Conservation (phyloP, 2,329 filamentous ascomycete genomes). For the Chrysoporthe puriensis region DNA sequence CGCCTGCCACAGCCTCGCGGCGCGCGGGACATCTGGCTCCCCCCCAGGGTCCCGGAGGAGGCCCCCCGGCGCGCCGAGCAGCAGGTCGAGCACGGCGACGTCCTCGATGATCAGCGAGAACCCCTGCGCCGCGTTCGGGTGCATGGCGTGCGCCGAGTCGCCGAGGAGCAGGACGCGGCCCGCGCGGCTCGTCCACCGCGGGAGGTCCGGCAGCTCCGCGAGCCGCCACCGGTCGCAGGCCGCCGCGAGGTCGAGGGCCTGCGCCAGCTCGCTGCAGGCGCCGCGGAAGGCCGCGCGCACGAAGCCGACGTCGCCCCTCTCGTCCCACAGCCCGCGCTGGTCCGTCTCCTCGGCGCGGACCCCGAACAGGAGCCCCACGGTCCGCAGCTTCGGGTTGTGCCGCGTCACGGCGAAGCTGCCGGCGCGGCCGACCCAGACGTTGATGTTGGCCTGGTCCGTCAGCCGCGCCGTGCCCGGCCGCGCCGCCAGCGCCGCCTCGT, state of each 20-base stretch:
- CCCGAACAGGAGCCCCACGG: conserved; percentile 29
- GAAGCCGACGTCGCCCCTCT: conserved; percentile 32
- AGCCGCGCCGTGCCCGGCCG: conserved; percentile 23
- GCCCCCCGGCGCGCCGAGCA: too few relatives aligned
- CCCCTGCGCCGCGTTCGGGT: conserved; percentile 18
- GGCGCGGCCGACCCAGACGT: conserved; percentile 30
- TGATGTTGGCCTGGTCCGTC: conserved; percentile 31
- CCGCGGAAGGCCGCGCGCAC: conserved; percentile 29
- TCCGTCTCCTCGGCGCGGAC: conserved; percentile 30
- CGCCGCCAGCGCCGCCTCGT: conserved; percentile 10
- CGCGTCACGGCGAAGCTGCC: conserved; percentile 30
- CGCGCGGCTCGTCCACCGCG: conserved; percentile 31
- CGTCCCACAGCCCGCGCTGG: conserved; percentile 33
- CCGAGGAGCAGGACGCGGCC: conserved; percentile 31
- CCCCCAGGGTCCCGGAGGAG: neutral
- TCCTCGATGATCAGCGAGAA: conserved; percentile 23
- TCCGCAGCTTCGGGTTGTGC: conserved; percentile 26
- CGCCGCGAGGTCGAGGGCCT: conserved; percentile 23
- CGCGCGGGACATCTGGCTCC: neutral
- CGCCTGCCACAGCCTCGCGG: conserved; percentile 27
- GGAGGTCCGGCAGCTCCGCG: conserved; percentile 32
- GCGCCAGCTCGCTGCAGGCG: conserved; percentile 28
- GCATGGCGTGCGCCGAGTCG: conserved; percentile 30
- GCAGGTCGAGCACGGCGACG: conserved; percentile 20
- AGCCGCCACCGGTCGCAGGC: conserved; percentile 33